Conservation (phyloP, 768 basidiomycete species). For the Lactarius akahatsu region DNA sequence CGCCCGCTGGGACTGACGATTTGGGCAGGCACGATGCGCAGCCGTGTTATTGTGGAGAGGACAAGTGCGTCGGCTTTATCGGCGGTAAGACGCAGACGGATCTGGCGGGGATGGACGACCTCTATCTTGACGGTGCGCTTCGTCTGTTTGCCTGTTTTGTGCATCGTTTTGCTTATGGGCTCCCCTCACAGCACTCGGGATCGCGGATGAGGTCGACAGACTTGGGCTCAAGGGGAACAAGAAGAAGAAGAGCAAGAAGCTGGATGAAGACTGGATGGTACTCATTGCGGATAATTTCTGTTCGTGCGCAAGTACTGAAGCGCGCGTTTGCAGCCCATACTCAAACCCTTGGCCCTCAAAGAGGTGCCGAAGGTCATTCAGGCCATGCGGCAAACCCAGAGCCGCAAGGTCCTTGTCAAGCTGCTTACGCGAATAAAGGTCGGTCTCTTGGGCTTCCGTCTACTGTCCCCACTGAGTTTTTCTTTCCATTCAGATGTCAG, state of each 20-base stretch:
- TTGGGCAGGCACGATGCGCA: conserved; percentile 83
- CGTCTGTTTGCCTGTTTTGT: neutral
- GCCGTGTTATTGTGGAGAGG: conserved; percentile 91
- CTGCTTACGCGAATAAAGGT: conserved; percentile 86
- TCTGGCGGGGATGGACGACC: conserved; percentile 89
- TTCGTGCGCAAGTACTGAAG: conserved; percentile 14
- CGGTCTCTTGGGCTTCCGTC: conserved; percentile 6
- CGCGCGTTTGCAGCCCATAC: conserved; percentile 54
- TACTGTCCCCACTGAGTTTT: neutral
- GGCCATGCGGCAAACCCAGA: conserved; percentile 85
- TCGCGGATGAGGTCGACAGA: conserved; percentile 84
- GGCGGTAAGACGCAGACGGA: conserved; percentile 99
- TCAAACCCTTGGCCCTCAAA: conserved; percentile 70
- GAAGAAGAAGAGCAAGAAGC: conserved; percentile 88
- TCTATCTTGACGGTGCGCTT: conserved; percentile 80
- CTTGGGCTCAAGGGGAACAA: conserved; percentile 82
- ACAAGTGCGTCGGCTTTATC: conserved; percentile 93
- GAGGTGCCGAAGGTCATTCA: conserved; percentile 92
- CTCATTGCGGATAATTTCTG: conserved; percentile 23
- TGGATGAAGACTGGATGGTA: conserved; percentile 93
- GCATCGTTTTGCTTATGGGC: conserved; percentile 10
- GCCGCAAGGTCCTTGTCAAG: conserved; percentile 77
- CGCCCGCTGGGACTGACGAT: neutral
- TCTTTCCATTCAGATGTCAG: conserved; percentile 71
- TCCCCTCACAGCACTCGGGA: conserved; percentile 72